phyloP scores from a whole-genome alignment of 2,329 filamentous ascomycete genomes.

The Botrytis paeoniae region DNA sequence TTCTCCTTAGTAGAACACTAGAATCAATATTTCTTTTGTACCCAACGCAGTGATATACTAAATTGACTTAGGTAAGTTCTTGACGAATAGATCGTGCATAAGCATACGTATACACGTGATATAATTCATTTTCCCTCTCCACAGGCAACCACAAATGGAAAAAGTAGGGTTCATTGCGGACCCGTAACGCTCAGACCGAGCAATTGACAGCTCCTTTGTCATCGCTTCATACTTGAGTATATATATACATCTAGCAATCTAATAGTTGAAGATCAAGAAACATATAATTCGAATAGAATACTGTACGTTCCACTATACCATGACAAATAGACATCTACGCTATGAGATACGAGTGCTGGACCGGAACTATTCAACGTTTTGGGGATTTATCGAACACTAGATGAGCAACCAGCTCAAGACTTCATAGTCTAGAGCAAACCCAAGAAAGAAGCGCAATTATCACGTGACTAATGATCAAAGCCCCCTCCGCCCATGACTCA shows the following conservation, averaged over 20 bases:
- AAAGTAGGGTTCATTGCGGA: not conserved
- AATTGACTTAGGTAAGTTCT: not conserved
- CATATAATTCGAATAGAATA: not conserved
- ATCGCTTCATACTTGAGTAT: not conserved
- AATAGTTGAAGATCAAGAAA: not conserved
- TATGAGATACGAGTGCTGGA: not conserved
- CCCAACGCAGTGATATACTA: not conserved
- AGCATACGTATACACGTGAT: not conserved
- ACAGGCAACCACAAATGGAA: not conserved
- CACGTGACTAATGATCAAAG: not conserved
- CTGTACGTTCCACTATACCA: not conserved
- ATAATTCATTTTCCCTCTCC: not conserved
- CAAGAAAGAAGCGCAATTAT: not conserved
- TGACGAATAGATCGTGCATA: not conserved
- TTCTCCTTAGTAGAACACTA: not conserved
- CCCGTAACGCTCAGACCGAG: not conserved
- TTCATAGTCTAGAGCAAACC: too few species aligned
- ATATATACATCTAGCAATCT: not conserved
- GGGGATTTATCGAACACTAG: not conserved
- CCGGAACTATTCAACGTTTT: too few species aligned
- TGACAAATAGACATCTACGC: not conserved
- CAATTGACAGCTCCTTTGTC: not conserved
- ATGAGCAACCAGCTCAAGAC: not conserved
- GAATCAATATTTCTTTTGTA: not conserved
- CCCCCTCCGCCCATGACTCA: not conserved